Evolutionary conservation across 2,329 filamentous ascomycete genomes (phyloP).

Genomic region (Sporothrix brasiliensis): DNA sequence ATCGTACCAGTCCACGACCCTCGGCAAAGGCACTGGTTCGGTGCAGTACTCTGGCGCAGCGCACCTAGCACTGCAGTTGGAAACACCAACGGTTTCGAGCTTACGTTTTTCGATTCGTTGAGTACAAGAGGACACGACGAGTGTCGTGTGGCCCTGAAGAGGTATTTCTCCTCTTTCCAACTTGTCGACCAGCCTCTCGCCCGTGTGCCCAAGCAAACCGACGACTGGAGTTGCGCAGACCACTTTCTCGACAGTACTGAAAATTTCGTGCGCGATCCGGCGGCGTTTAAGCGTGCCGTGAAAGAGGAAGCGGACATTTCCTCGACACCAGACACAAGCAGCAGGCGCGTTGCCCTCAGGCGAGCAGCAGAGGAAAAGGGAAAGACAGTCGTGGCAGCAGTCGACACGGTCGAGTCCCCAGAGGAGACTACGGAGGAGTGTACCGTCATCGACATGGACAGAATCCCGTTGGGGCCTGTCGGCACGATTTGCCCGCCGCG

Average conservation of each 20-base stretch:
- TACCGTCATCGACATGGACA: background rate
- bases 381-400: background rate
- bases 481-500: too few relatives aligned
- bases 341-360: background rate
- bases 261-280: background rate
- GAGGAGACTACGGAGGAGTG: too few relatives aligned
- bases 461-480: background rate
- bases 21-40: background rate
- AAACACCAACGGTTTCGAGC: background rate
- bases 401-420: too few relatives aligned
- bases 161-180: background rate
- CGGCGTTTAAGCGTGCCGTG: background rate
- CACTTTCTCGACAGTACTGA: background rate
- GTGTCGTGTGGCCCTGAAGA: background rate
- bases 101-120: background rate
- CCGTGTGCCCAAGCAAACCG: background rate
- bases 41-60: background rate
- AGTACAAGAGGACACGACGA: background rate
- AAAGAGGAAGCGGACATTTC: background rate
- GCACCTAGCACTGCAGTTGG: too few relatives aligned
- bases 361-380: background rate
- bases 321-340: background rate
- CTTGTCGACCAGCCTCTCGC: background rate
- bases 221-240: background rate
- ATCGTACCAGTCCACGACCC: conserved; percentile 6